These are phyloP conservation scores for Ustilago shanxiensis DNA, from an alignment of 1,284 basidiomycete genomes.

Conservation along the genomic window DNA sequence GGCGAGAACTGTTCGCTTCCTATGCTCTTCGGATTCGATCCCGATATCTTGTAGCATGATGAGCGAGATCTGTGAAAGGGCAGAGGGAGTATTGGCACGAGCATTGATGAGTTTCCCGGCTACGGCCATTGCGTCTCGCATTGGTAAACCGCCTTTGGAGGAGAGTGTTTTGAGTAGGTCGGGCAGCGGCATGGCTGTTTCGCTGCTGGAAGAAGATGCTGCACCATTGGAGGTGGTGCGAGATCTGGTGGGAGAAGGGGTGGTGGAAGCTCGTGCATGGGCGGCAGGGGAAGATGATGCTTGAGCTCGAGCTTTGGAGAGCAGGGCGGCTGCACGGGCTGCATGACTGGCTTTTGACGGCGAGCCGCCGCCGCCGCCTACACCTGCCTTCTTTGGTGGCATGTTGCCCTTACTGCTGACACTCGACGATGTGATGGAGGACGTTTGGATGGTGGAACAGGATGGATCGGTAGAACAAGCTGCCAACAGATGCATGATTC, in stretches of 20 bases:
- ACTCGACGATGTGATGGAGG: background rate
- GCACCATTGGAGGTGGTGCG: background rate
- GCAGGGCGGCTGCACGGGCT: slow-evolving; percentile 40
- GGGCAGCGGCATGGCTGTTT: slow-evolving; percentile 38
- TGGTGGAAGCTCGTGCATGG: slow-evolving; percentile 29
- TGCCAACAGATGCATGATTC: background rate
- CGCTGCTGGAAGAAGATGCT: background rate
- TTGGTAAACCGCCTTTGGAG: slow-evolving; percentile 44
- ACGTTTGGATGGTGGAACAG: too few relatives aligned
- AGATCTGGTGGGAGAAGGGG: slow-evolving; percentile 28
- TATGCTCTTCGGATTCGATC: slow-evolving; percentile 48
- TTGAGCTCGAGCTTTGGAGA: slow-evolving; percentile 44
- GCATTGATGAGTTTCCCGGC: slow-evolving; percentile 61
- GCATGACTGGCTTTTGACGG: slow-evolving; percentile 44
- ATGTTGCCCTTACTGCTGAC: slow-evolving; percentile 5
- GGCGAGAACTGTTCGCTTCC: slow-evolving; percentile 52
- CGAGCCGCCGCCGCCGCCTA: slow-evolving; percentile 14
- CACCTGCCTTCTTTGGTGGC: slow-evolving; percentile 32
- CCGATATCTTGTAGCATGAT: slow-evolving; percentile 56
- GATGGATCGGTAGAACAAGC: background rate
- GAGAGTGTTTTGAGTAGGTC: slow-evolving; percentile 50
- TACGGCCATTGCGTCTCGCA: slow-evolving; percentile 58
- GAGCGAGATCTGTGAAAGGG: slow-evolving; percentile 45
- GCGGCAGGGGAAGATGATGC: slow-evolving; percentile 38
- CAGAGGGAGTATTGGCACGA: slow-evolving; percentile 42